These are phyloP conservation scores for Carex pumila DNA, from an alignment of 176 grass and related monocot genomes.

Conservation along the genomic window DNA sequence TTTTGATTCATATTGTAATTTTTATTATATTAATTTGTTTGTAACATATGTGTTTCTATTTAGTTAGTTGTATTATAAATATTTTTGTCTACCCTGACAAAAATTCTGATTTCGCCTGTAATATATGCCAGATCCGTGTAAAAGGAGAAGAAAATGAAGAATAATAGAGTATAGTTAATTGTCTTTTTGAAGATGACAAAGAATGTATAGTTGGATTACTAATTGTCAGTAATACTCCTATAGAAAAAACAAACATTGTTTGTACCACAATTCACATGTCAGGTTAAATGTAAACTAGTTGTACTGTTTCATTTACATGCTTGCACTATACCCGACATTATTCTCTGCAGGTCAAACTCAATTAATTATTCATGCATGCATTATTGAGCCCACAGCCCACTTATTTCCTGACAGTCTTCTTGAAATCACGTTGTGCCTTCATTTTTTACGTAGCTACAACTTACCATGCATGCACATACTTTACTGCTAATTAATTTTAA, in stretches of 20 bases:
- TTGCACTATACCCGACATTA: background rate
- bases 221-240: background rate
- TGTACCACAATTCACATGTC: background rate
- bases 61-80: too few species aligned
- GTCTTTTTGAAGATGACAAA: background rate
- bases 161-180: background rate
- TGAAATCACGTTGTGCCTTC: background rate
- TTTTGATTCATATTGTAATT: too few species aligned
- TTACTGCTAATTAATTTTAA: background rate
- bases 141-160: background rate
- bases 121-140: background rate
- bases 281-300: background rate
- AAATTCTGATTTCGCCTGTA: too few species aligned
- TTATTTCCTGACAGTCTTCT: conserved; percentile 20
- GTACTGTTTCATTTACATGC: background rate
- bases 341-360: conserved; percentile 55
- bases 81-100: too few species aligned
- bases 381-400: background rate
- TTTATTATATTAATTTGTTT: too few species aligned
- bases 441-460: background rate
- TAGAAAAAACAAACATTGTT: background rate
- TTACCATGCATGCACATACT: background rate
- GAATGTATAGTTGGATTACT: background rate
- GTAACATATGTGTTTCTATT: too few species aligned
- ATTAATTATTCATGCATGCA: conserved; percentile 44